Conservation (phyloP, 345 rosid genomes). For the Brassica incana region DNA sequence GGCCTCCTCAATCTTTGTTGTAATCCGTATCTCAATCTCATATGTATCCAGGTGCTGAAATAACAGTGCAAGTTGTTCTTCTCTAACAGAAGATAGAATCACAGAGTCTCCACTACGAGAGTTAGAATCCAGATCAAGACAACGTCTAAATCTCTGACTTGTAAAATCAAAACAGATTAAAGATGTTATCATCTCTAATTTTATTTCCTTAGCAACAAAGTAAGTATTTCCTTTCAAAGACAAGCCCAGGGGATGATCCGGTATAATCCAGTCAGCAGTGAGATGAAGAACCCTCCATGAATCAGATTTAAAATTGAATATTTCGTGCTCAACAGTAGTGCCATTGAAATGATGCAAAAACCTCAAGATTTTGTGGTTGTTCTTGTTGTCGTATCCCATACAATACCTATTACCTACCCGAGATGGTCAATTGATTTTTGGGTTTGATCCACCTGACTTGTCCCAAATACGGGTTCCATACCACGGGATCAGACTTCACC, state of each 20-base stretch:
- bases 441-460: not conserved
- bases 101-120: not conserved
- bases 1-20: not conserved
- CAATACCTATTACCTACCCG: not conserved
- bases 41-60: not conserved
- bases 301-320: not conserved
- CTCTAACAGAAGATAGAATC: not conserved
- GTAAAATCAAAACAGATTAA: not conserved
- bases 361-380: slow-evolving; percentile 3
- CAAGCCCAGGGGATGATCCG: not conserved
- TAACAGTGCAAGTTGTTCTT: not conserved
- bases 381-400: not conserved
- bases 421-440: not conserved
- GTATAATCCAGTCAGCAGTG: not conserved
- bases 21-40: not conserved
- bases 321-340: not conserved
- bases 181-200: not conserved
- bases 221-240: not conserved
- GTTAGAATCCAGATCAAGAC: not conserved
- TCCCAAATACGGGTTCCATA: not conserved
- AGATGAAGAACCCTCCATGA: not conserved
- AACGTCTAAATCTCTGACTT: not conserved
- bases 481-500: not conserved
- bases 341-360: not conserved
- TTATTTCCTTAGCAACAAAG: not conserved